Evolutionary conservation across 805 yeast genomes (phyloP).

Genomic region (Kodamaea laetipori): DNA sequence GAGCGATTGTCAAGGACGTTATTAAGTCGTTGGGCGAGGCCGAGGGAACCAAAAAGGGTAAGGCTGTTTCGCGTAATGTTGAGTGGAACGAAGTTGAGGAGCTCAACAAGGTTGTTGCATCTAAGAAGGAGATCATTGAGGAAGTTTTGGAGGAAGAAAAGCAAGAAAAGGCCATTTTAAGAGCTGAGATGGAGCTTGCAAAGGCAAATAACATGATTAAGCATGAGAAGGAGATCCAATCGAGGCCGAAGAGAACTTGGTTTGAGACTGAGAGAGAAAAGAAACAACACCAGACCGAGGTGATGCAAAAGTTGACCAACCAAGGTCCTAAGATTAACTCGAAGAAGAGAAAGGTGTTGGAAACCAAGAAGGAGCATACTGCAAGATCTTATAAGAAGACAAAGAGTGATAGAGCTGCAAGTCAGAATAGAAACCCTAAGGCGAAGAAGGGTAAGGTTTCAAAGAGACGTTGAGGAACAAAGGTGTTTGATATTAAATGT

Average conservation of each 20-base stretch:
- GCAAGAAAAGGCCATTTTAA: constrained; percentile 78
- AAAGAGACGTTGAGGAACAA: not conserved
- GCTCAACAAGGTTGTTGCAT: constrained; percentile 59
- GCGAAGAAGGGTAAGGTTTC: constrained; percentile 8
- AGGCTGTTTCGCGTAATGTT: constrained; percentile 87
- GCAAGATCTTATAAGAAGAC: constrained; percentile 78
- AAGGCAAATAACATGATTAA: constrained; percentile 84
- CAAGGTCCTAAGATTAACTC: constrained; percentile 61
- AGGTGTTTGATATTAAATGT: too few species aligned
- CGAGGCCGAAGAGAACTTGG: constrained; percentile 97
- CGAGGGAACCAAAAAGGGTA: constrained; percentile 36
- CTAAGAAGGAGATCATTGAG: constrained; percentile 59
- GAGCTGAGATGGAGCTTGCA: constrained; percentile 87
- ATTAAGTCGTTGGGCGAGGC: constrained; percentile 59
- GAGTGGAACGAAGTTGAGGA: constrained; percentile 85
- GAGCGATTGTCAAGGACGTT: constrained; percentile 88
- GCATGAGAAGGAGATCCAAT: constrained; percentile 76
- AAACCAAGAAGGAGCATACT: constrained; percentile 53
- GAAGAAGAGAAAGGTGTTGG: constrained; percentile 71
- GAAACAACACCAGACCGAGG: constrained; percentile 41
- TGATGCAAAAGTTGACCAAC: constrained; percentile 43
- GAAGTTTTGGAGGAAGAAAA: constrained; percentile 88
- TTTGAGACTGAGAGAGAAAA: constrained; percentile 68
- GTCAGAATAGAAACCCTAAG: constrained; percentile 43
- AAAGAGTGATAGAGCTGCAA: constrained; percentile 61